Percentiles rank a stretch among this genome's conserved stretches.
Evolutionary conservation across 2,329 filamentous ascomycete species (phyloP).

Genomic region (Cercospora beticola): DNA sequence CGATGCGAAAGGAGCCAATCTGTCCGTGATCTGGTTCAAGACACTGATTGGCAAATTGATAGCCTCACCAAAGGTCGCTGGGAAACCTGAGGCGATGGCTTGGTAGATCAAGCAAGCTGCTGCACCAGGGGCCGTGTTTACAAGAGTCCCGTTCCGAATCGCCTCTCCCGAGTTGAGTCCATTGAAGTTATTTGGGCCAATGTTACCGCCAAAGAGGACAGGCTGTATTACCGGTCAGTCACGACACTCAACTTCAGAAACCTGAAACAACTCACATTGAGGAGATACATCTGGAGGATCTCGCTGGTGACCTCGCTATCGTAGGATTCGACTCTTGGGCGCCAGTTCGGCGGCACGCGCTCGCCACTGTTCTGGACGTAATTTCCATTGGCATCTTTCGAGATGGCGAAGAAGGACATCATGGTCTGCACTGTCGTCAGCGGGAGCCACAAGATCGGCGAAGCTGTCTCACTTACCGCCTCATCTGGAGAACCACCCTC

Average conservation of each 20-base stretch:
- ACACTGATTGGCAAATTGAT: slow-evolving; percentile 12
- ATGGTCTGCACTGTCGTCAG: slow-evolving; percentile 30
- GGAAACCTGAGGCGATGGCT: slow-evolving; percentile 37
- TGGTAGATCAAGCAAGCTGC: slow-evolving; percentile 47
- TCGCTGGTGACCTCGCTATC: slow-evolving; percentile 40
- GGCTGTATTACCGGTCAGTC: slow-evolving; percentile 33
- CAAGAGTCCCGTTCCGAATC: slow-evolving; percentile 38
- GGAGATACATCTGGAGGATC: slow-evolving; percentile 44
- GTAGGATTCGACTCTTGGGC: slow-evolving; percentile 37
- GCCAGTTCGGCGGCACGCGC: slow-evolving; percentile 41
- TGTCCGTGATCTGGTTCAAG: slow-evolving; percentile 18
- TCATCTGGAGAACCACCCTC: slow-evolving; percentile 37
- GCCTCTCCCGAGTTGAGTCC: slow-evolving; percentile 38
- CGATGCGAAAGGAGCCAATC: neutral
- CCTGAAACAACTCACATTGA: slow-evolving; percentile 3
- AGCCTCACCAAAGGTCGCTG: slow-evolving; percentile 18
- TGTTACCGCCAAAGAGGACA: slow-evolving; percentile 35
- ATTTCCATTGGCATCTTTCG: slow-evolving; percentile 39
- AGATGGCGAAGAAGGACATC: slow-evolving; percentile 42
- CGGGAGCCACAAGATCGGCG: neutral
- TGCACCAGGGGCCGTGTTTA: slow-evolving; percentile 28
- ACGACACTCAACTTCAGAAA: neutral
- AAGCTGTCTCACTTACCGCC: slow-evolving; percentile 7
- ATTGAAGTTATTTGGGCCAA: slow-evolving; percentile 37
- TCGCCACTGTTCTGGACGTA: slow-evolving; percentile 42